Evolutionary conservation across 2,329 filamentous ascomycete genomes (phyloP), one percentile per base, ranked within the genome.

Genomic region (Drechslerella stenobrocha): DNA sequence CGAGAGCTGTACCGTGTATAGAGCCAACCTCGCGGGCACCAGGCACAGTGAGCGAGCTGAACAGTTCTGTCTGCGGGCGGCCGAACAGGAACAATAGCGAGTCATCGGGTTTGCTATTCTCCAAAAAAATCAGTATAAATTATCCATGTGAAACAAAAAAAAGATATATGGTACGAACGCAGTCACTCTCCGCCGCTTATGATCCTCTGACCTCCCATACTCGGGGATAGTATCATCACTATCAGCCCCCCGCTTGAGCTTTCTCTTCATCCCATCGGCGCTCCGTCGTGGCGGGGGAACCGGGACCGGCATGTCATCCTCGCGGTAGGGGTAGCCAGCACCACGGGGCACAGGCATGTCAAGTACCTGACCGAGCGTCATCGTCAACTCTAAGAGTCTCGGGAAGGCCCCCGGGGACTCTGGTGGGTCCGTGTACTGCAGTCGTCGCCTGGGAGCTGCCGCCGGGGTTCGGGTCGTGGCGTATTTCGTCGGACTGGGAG

Each of bases 401-500:
- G 61, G 61, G 30, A 66, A 66, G 11, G 24, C 28, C 15, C 59
- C 35, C 15, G 53, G 26, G 1, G 35, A 45, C 34, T 35, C 26
- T 11, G 44, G 44, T 4, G 23, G 44, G 44, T 26, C 11, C 8
- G 44, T 32, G 5, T 18, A 46, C 13, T 13, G 8, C 20, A 26
- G 3, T 9, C 20, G 45, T 26, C 34, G 20, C 6, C 28, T 37
- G 13, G 15, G 3, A 13, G 51, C 11, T 15, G 32, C 26, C 6
- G 13, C 26, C 24, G 26, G 35, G 23, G 20, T 56, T 9, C 2
- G 18, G 23, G 20, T 35, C 4, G 26, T 20, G 9, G 26, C 11
- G n/a, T 48, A 52, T 22, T 45, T 50, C 7, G 46, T 59, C n/a
- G 61, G 61, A 28, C 61, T 66, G 2, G 61, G 61, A 48, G 61